These are phyloP conservation scores for Bipolaris bicolor DNA, from an alignment of 2,329 filamentous ascomycete genomes.

Conservation along the genomic window DNA sequence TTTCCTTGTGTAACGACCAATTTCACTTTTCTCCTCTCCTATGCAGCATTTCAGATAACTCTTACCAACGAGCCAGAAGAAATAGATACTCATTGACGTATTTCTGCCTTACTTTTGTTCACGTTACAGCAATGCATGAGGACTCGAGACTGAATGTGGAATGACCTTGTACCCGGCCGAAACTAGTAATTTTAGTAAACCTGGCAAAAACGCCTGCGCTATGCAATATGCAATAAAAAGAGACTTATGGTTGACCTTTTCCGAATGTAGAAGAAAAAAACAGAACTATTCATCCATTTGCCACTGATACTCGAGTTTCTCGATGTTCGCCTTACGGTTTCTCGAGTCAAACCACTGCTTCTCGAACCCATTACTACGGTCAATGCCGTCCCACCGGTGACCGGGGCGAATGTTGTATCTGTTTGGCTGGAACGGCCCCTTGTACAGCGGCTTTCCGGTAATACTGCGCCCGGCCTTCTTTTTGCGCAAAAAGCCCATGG, in stretches of 20 bases:
- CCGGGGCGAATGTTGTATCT: conserved; percentile 92
- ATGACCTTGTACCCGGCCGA: no score
- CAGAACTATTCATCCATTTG: conserved; percentile 81
- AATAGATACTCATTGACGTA: no score
- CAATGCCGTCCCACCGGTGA: conserved; percentile 95
- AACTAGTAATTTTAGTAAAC: no score
- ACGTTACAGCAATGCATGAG: no score
- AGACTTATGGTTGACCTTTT: no score
- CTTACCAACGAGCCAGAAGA: no score
- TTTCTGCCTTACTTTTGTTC: no score
- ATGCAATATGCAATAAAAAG: neutral
- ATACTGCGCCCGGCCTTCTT: conserved; percentile 54
- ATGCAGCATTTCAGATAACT: no score
- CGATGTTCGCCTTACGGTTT: conserved; percentile 76
- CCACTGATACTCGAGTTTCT: conserved; percentile 88
- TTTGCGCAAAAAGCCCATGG: conserved; percentile 74
- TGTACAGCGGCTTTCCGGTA: conserved; percentile 71
- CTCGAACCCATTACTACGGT: conserved; percentile 92
- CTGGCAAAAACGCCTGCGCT: neutral
- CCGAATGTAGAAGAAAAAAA: no score
- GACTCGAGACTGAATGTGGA: no score
- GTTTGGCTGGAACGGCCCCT: conserved; percentile 83
- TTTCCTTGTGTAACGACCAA: no score
- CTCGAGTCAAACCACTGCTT: conserved; percentile 88
- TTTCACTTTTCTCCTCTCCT: no score